Evolutionary conservation across 2,329 filamentous ascomycete genomes (phyloP).

Genomic region (Colletotrichum abscissum): DNA sequence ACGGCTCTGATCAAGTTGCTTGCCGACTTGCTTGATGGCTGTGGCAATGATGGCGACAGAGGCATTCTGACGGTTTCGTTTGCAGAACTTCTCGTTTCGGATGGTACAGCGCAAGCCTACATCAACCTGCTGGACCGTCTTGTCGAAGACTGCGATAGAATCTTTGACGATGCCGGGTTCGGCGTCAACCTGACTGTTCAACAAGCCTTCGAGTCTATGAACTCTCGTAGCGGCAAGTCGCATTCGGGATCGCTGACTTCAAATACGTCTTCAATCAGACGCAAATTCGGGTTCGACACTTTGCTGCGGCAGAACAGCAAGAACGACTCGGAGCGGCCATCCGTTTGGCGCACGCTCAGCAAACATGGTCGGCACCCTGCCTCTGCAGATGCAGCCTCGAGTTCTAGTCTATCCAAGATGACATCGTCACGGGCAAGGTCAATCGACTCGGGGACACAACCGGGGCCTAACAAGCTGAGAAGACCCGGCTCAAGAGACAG

Average conservation of each 20-base stretch:
- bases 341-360: conserved; percentile 89
- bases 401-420: conserved; percentile 73
- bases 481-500: conserved; percentile 69
- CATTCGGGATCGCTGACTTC: conserved; percentile 83
- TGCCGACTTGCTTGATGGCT: conserved; percentile 88
- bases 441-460: conserved; percentile 73
- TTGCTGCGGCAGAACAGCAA: conserved; percentile 85
- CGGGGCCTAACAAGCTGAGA: conserved; percentile 60
- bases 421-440: conserved; percentile 77
- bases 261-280: conserved; percentile 86
- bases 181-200: conserved; percentile 42
- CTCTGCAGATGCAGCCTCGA: conserved; percentile 69
- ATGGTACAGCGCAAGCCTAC: conserved; percentile 82
- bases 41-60: conserved; percentile 89
- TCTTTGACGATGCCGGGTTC: conserved; percentile 76
- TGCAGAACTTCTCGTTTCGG: conserved; percentile 84
- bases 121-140: conserved; percentile 90
- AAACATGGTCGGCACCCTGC: conserved; percentile 76
- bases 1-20: conserved; percentile 86
- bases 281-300: conserved; percentile 84
- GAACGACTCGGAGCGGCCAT: conserved; percentile 75
- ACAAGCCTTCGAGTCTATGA: conserved; percentile 68
- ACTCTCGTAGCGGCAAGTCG: conserved; percentile 69
- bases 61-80: conserved; percentile 90
- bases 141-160: conserved; percentile 87